Conservation (phyloP, 345 rosid genomes). For the Garcia nutans region DNA sequence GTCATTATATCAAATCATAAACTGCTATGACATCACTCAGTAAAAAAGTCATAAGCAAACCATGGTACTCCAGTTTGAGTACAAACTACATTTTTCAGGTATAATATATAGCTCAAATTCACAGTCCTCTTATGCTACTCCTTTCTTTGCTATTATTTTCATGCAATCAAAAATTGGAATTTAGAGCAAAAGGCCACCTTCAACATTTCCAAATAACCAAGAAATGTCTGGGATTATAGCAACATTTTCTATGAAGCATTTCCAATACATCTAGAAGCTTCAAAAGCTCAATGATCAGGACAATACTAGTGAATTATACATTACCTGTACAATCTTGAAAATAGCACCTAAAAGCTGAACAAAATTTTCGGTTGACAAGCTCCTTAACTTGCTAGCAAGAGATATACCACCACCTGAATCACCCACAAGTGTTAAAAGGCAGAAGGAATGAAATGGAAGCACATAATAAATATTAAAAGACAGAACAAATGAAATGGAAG, state of each 20-base stretch:
- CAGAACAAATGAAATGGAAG: conserved; percentile 14
- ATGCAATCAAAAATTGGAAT: not conserved
- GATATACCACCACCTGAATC: conserved; percentile 76
- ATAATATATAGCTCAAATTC: not conserved
- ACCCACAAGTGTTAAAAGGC: conserved; percentile 19
- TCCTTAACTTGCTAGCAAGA: conserved; percentile 90
- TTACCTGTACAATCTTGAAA: conserved; percentile 90
- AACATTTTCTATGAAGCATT: not conserved
- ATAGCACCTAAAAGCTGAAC: conserved; percentile 82
- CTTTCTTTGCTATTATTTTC: not conserved
- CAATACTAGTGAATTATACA: conserved; percentile 43
- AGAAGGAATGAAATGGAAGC: conserved; percentile 14
- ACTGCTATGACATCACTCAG: not conserved
- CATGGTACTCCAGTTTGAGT: not conserved
- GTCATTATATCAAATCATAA: not conserved
- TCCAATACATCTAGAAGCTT: not conserved
- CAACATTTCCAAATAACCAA: not conserved
- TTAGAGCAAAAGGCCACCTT: not conserved
- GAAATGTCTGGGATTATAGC: not conserved
- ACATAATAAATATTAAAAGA: conserved; percentile 6
- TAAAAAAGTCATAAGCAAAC: not conserved
- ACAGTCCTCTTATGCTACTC: conserved; percentile 1
- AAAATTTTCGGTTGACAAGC: conserved; percentile 86
- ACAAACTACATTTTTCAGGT: not conserved
- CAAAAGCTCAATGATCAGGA: not conserved